phyloP scores from a whole-genome alignment of 495 filamentous ascomycete species.

The Trichoderma asperelloides region DNA sequence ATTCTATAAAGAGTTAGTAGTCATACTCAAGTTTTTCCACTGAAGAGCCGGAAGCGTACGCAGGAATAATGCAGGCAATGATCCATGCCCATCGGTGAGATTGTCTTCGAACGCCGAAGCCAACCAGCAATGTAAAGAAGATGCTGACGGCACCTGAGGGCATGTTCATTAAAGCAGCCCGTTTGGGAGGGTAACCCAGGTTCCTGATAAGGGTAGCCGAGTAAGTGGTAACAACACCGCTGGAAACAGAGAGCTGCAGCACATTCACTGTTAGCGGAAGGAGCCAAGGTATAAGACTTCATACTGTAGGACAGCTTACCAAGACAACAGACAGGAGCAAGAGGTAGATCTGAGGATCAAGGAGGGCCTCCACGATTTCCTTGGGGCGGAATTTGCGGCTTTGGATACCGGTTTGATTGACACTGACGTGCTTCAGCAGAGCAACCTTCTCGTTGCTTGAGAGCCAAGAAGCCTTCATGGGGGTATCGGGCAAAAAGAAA shows the following conservation, averaged over 20 bases:
- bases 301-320: slow-evolving; percentile 12
- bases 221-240: slow-evolving; percentile 53
- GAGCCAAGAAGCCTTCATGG: slow-evolving; percentile 43
- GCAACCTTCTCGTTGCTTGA: slow-evolving; percentile 38
- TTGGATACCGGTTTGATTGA: slow-evolving; percentile 45
- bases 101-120: slow-evolving; percentile 27
- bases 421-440: slow-evolving; percentile 28
- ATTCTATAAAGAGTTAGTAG: slow-evolving; percentile 21
- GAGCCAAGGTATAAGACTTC: no score
- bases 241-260: slow-evolving; percentile 36
- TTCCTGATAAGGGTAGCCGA: slow-evolving; percentile 50
- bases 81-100: slow-evolving; percentile 30
- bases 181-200: slow-evolving; percentile 45
- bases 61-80: slow-evolving; percentile 25
- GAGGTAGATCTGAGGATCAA: slow-evolving; percentile 27
- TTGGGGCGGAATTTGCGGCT: slow-evolving; percentile 40
- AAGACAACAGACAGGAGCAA: slow-evolving; percentile 21
- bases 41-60: slow-evolving; percentile 15
- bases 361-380: slow-evolving; percentile 29
- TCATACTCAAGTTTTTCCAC: neutral
- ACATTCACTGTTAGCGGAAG: neutral
- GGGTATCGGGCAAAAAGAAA: slow-evolving; percentile 44
- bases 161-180: slow-evolving; percentile 51
- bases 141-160: slow-evolving; percentile 50
- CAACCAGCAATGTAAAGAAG: slow-evolving; percentile 43